Conservation (phyloP, 2,329 filamentous ascomycete species). For the Verticillium klebahnii region DNA sequence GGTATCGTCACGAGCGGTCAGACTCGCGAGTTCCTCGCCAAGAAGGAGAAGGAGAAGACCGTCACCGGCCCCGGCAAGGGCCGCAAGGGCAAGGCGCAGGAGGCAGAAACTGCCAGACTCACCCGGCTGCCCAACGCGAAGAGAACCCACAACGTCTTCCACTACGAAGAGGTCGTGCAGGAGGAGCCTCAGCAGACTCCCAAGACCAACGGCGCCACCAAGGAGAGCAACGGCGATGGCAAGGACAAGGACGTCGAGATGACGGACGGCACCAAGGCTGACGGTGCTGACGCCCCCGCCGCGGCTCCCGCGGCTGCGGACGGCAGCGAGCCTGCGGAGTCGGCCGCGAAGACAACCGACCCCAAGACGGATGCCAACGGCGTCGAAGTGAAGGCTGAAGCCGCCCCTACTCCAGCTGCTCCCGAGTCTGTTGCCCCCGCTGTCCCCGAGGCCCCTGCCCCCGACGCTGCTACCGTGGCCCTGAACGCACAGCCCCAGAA, state of each 20-base stretch:
- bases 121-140: constrained; percentile 67
- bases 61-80: constrained; percentile 58
- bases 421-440: not conserved
- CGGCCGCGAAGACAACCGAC: constrained; percentile 1
- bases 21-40: constrained; percentile 76
- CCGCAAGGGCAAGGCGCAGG: constrained; percentile 48
- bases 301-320: constrained; percentile 12
- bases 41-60: constrained; percentile 78
- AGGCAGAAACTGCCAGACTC: constrained; percentile 49
- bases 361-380: not conserved
- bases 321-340: constrained; percentile 17
- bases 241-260: constrained; percentile 16
- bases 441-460: constrained; percentile 7
- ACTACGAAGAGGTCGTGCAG: constrained; percentile 64
- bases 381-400: not conserved
- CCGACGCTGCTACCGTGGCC: constrained; percentile 18
- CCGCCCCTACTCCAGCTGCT: not conserved
- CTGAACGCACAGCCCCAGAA: constrained; percentile 40
- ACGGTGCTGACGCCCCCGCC: constrained; percentile 10
- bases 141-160: constrained; percentile 63
- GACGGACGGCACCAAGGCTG: constrained; percentile 12
- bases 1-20: constrained; percentile 78
- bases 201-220: constrained; percentile 19
- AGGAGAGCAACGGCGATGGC: not conserved
- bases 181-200: constrained; percentile 41